Evolutionary conservation across 352 stramenopile species (phyloP).

Genomic region (Pythium utonaiense): DNA sequence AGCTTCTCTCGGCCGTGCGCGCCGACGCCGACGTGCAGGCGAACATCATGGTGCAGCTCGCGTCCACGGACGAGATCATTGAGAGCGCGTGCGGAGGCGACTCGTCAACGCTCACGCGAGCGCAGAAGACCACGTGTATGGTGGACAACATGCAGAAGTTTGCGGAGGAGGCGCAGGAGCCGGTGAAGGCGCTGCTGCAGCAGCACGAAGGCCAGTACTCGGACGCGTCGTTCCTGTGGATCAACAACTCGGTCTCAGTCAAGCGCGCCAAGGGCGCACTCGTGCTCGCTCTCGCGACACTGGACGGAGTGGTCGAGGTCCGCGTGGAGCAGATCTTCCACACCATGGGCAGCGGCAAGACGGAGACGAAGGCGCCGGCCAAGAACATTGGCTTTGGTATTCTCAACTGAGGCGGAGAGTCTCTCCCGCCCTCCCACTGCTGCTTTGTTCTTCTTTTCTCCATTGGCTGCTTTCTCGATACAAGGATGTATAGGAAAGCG

Average conservation of each 20-base stretch:
- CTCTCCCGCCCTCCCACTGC: no score
- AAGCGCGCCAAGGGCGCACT: slow-evolving; percentile 34
- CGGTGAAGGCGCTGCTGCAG: slow-evolving; percentile 40
- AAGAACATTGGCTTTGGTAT: slow-evolving; percentile 17
- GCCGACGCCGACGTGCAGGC: slow-evolving; percentile 20
- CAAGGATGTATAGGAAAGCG: no score
- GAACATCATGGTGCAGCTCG: slow-evolving; percentile 57
- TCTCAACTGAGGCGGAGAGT: slow-evolving; percentile 11
- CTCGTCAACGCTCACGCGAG: slow-evolving; percentile 25
- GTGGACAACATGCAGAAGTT: slow-evolving; percentile 49
- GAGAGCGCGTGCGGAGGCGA: slow-evolving; percentile 24
- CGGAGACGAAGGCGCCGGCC: background rate
- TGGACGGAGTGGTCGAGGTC: slow-evolving; percentile 45
- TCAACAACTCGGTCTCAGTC: slow-evolving; percentile 63
- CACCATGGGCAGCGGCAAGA: slow-evolving; percentile 18
- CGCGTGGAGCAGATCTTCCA: slow-evolving; percentile 44
- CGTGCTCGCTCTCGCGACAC: slow-evolving; percentile 32
- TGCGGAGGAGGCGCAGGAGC: slow-evolving; percentile 39
- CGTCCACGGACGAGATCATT: slow-evolving; percentile 32
- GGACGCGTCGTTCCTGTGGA: slow-evolving; percentile 52
- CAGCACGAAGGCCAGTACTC: slow-evolving; percentile 27
- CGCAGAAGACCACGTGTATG: slow-evolving; percentile 40
- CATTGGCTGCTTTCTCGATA: no score
- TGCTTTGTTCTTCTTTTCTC: no score
- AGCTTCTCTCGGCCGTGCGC: slow-evolving; percentile 33